Base-by-base conservation (phyloP, 768 basidiomycete species). In the Pleurotus tuoliensis region DNA sequence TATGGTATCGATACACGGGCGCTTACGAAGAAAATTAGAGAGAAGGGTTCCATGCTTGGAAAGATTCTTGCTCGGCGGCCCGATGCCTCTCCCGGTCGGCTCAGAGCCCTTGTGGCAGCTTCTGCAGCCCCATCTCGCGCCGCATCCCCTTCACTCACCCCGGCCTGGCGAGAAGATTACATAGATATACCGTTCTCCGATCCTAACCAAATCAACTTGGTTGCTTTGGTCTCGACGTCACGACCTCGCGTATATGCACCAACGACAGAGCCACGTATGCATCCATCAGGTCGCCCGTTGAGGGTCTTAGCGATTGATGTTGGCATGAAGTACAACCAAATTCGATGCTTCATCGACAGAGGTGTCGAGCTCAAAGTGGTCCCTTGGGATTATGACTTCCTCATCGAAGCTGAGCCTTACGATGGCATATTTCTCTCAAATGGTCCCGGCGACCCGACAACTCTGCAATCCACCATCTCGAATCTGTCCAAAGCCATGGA, bases 301-400 rank as follows among this genome's bases (percentile, higher is more conserved):
- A 89, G 97, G 58, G 82, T 99, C 25, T 66, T 99, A 13, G 94
- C 93, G 4, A 74, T 98, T 57, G 97, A 99, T 69, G 96, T 98
- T 50, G 97, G 97, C n/a, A 98, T 98, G 92, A 99, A 99, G 73
- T 97, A 91, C 77, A 98, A 98, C 72, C 97, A 99, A 72, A 94
- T 98, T 63, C 83, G 97, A 34, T 99, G 97, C 77, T 98, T 99
- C 75, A 84, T 83, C 43, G 78, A 84, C 38, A 88, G 97, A 34
- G 97, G 97, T 48, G 84, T 98, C 37, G 93, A 98, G 70, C 79
- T 98, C 68, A 98, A 98, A 73, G 93, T 98, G 52, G 91, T 98
- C 6, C 95, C 97, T 24, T 99, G 96, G 96, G 80, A 98, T 68
- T 92, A 95, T 69, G 90, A 98, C 73, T 93, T 95, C 69, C 74